Evolutionary conservation across 1,284 basidiomycete genomes (phyloP).

Genomic region (Tilletia caries): DNA sequence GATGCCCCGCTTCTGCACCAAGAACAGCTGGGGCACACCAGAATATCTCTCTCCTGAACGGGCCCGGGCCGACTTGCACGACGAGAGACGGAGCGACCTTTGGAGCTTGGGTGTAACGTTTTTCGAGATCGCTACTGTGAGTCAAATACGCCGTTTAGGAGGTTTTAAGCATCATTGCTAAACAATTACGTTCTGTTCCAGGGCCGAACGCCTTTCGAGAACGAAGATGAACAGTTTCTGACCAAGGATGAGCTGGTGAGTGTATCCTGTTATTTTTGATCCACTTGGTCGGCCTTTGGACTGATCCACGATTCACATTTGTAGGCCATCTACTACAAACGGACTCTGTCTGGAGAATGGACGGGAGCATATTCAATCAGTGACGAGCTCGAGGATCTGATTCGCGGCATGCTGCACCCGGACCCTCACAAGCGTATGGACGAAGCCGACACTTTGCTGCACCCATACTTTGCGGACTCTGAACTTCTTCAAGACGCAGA

Average conservation of each 20-base stretch:
- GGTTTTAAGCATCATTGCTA: too few species aligned
- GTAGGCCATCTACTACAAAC: constrained; percentile 31
- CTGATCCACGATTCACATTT: not conserved
- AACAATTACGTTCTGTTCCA: not conserved
- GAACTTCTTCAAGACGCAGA: constrained; percentile 4
- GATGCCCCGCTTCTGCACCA: constrained; percentile 19
- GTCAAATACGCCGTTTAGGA: not conserved
- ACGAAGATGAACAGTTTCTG: constrained; percentile 33
- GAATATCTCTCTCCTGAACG: constrained; percentile 45
- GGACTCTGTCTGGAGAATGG: constrained; percentile 32
- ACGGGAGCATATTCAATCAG: constrained; percentile 31
- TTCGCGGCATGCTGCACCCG: constrained; percentile 30
- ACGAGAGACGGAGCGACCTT: constrained; percentile 38
- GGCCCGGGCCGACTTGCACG: constrained; percentile 29
- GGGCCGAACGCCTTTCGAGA: constrained; percentile 43
- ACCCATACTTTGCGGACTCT: constrained; percentile 23
- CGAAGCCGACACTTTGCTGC: constrained; percentile 28
- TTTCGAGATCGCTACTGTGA: constrained; percentile 39
- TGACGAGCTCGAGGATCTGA: constrained; percentile 30
- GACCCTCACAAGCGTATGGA: constrained; percentile 26
- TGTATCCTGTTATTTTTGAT: not conserved
- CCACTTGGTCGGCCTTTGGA: not conserved
- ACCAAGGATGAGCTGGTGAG: constrained; percentile 29
- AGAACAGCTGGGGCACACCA: constrained; percentile 9
- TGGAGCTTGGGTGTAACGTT: constrained; percentile 46